phyloP scores from a whole-genome alignment of 345 rosid genomes.

The Moringa oleifera region DNA sequence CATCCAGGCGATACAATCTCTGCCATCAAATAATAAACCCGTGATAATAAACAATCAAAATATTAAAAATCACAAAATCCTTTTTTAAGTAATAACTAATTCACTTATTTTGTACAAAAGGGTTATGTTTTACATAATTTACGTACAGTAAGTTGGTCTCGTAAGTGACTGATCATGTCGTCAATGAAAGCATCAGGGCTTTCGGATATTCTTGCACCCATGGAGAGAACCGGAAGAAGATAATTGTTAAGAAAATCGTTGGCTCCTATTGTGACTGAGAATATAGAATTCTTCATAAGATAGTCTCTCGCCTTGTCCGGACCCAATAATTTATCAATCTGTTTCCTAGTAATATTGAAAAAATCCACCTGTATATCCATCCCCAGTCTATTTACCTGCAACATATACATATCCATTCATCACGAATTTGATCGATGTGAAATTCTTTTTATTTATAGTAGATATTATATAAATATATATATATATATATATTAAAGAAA shows the following conservation, averaged over 20 bases:
- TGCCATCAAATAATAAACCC: slow-evolving; percentile 22
- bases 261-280: slow-evolving; percentile 79
- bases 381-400: slow-evolving; percentile 76
- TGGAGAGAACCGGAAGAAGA: slow-evolving; percentile 72
- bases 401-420: neutral
- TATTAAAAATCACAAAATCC: neutral
- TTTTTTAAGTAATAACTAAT: too few species aligned
- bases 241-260: slow-evolving; percentile 93
- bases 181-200: slow-evolving; percentile 67
- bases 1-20: slow-evolving; percentile 80
- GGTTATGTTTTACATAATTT: too few species aligned
- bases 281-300: slow-evolving; percentile 45
- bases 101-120: too few species aligned
- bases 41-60: neutral
- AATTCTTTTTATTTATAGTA: too few species aligned
- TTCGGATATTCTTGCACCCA: slow-evolving; percentile 61
- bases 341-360: slow-evolving; percentile 63
- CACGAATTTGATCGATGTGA: neutral
- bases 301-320: slow-evolving; percentile 60
- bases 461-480: too few species aligned
- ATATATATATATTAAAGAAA: slow-evolving; percentile 10
- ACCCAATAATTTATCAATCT: slow-evolving; percentile 63
- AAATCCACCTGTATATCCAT: slow-evolving; percentile 85
- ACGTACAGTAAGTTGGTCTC: slow-evolving; percentile 55
- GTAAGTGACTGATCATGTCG: slow-evolving; percentile 61